Base-by-base conservation (phyloP, 805 yeast species). In the Zygosaccharomyces rouxii region DNA sequence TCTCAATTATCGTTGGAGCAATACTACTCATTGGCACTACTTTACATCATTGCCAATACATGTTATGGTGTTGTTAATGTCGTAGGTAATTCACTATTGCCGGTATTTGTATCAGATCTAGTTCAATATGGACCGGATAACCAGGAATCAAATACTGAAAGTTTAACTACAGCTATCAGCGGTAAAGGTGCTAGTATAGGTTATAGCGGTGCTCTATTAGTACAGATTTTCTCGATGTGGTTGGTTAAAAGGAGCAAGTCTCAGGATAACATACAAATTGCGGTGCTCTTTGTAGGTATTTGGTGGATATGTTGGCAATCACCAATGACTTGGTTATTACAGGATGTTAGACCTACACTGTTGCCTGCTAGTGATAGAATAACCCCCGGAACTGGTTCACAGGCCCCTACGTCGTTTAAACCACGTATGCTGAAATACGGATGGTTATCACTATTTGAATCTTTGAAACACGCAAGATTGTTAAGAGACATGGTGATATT, bases 251-350 rank as follows among this genome's bases (percentile, higher is more conserved):
- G 63, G 35, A 78, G 82, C 7, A 48, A 51, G 38, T 46, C 52
- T 9, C 51, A 52, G 29, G 52, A 48, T 22, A 42, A 63, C 46
- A 69, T 84, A 4, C 82, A 82, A 54, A 60, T 76, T 22, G 88
- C 86, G 0, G 75, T 85, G 14, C 69, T 77, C 9, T 62, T 80
- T 26, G 86, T 86, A 14, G 94, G 94, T 1, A 22, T 77, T 1
- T 86, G 94, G 92, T 86, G 95, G 95, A 62, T 83, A 5, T 48
- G 78, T 2, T 85, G 84, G 71, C 89, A 84, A 57, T 44, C 81
- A 3, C 92, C 92, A 2, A 72, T 85, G 30, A 60, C 69, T 1
- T 56, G 72, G 50, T 65, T 78, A 37, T 63, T 86, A 48, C 50
- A 57, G 11, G 70, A 67, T 43, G 35, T 57, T 7, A 29, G 33